Evolutionary conservation across 495 filamentous ascomycete genomes (phyloP).

Genomic region (Annulohypoxylon maeteangense): DNA sequence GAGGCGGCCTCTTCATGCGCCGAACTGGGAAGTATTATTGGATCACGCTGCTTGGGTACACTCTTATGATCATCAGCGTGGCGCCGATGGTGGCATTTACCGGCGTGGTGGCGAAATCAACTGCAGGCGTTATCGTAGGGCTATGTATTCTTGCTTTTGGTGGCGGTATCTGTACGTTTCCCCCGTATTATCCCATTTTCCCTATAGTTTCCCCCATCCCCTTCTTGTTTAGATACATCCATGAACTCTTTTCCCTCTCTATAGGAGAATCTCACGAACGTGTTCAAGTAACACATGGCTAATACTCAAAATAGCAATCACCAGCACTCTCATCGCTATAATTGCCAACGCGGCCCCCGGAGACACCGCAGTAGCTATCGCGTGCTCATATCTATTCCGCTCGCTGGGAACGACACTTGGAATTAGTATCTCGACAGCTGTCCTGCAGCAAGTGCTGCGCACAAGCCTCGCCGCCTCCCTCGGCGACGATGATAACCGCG

Average conservation of each 20-base stretch:
- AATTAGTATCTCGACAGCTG: conserved; percentile 73
- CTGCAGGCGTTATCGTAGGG: conserved; percentile 63
- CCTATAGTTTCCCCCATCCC: background rate
- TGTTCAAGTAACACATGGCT: background rate
- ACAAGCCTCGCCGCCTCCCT: conserved; percentile 64
- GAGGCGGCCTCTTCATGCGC: conserved; percentile 77
- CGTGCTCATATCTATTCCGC: conserved; percentile 88
- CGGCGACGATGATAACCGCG: conserved; percentile 61
- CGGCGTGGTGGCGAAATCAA: conserved; percentile 56
- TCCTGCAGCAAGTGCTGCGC: conserved; percentile 78
- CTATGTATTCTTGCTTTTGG: conserved; percentile 51
- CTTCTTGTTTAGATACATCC: no score
- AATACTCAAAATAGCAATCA: conserved; percentile 65
- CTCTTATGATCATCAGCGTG: conserved; percentile 61
- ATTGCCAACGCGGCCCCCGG: conserved; percentile 74
- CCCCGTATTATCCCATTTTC: background rate
- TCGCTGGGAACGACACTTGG: conserved; percentile 82
- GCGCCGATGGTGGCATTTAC: conserved; percentile 69
- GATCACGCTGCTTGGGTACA: conserved; percentile 72
- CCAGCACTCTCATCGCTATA: conserved; percentile 69
- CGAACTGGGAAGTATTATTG: conserved; percentile 82
- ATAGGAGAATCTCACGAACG: background rate
- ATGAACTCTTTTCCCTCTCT: no score
- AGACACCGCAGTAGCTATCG: conserved; percentile 83
- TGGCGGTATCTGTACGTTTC: conserved; percentile 35